Evolutionary conservation across 768 basidiomycete genomes (phyloP).

Genomic region (Panaeolus cyanescens): DNA sequence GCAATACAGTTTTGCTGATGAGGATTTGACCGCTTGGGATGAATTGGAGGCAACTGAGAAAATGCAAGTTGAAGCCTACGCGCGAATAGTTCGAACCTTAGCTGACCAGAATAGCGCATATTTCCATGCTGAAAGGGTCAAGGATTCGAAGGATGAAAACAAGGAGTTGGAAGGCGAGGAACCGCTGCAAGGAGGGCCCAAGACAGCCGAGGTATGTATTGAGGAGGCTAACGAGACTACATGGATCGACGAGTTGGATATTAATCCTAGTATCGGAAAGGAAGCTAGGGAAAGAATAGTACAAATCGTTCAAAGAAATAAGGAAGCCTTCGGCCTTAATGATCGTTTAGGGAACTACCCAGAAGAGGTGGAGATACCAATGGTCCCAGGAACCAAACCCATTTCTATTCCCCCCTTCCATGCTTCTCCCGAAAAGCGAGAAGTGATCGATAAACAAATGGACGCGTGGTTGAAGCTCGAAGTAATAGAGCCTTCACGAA

Average conservation of each 20-base stretch:
- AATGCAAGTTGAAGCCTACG: background rate
- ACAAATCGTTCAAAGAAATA: conserved; percentile 14
- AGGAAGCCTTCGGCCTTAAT: conserved; percentile 28
- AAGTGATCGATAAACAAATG: conserved; percentile 22
- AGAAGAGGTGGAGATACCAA: conserved; percentile 22
- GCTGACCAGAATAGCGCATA: no score
- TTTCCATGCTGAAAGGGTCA: no score
- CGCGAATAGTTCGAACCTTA: background rate
- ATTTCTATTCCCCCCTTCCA: no score
- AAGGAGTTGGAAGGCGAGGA: conserved; percentile 16
- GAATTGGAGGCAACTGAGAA: background rate
- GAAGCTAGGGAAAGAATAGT: conserved; percentile 4
- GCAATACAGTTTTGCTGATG: background rate
- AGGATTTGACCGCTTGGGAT: background rate
- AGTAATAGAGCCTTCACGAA: no score
- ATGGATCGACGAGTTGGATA: conserved; percentile 9
- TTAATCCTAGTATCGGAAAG: conserved; percentile 2
- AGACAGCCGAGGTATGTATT: conserved; percentile 22
- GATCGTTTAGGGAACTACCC: conserved; percentile 28
- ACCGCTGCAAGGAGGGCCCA: conserved; percentile 29
- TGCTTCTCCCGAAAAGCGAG: conserved; percentile 28
- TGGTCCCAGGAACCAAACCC: conserved; percentile 18
- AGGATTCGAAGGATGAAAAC: background rate
- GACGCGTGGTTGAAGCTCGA: conserved; percentile 32
- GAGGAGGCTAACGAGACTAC: conserved; percentile 9